Evolutionary conservation across 257 asterid species (phyloP), one percentile per base, ranked within the genome.

Genomic region (Anisodus tanguticus): DNA sequence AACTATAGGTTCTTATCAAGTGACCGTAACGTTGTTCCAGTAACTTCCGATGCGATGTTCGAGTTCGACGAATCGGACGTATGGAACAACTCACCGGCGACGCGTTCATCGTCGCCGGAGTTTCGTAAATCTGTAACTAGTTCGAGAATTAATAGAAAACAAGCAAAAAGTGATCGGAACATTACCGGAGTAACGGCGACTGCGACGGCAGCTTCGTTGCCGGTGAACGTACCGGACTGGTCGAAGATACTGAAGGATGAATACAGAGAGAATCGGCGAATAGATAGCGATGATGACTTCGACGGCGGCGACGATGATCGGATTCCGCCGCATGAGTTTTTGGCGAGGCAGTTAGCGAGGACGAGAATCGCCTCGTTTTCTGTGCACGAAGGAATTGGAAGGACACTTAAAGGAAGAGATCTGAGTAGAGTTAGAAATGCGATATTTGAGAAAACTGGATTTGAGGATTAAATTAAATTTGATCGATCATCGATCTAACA

Each of bases 171-270:
- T 16, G 90, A 82, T 53, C 57, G 85, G 15, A 80, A 41, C 45
- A 83, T 45, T 78, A 39, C 78, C 43, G 68, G 87, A 49, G 82
- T 43, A 9, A 35, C 58, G 62, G 79, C 35, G 0, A 5, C 45
- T 4, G 45, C 6, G 45, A 5, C 64, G 85, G 90, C 98, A 68
- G 86, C 97, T 16, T 96, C 99, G 60, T 84, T 97, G 35, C 99
- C 99, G 88, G 95, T 97, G 80, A 97, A 93, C 89, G 96, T 97
- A 2, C 99, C 99, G 9, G 99, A 97, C 81, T 97, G 99, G 99
- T 93, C 99, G 83, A 97, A 95, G 90, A 93, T 97, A 39, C 83
- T 97, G 87, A 97, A 97, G 85, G 92, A 90, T 3, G 99, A 96
- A 88, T 93, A 93, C 85, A 81, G 90, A 57, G 94, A 88, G 83